Conservation (phyloP, 1,139 yeast species). For the Suhomyces kunorum region DNA sequence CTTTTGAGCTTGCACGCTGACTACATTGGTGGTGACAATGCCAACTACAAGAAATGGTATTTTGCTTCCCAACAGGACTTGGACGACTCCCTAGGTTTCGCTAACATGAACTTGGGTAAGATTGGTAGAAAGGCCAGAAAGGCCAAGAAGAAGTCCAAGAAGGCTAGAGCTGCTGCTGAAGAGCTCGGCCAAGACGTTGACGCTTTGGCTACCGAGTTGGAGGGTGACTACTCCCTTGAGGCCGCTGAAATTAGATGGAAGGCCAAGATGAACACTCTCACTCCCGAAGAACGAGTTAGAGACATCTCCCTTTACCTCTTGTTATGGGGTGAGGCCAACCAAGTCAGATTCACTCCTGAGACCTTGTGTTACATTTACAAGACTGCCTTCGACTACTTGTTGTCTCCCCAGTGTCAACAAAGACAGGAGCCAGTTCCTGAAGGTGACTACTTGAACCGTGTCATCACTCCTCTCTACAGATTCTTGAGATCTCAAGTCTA, state of each 20-base stretch:
- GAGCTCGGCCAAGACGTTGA: constrained; percentile 49
- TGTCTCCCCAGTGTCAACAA: constrained; percentile 89
- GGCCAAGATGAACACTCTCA: constrained; percentile 49
- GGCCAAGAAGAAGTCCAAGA: constrained; percentile 59
- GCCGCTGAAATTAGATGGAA: constrained; percentile 56
- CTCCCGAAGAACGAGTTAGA: constrained; percentile 75
- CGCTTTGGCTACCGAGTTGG: constrained; percentile 72
- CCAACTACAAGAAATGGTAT: constrained; percentile 32
- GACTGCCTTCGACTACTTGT: constrained; percentile 85
- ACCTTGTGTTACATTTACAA: constrained; percentile 89
- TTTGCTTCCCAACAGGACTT: constrained; percentile 34
- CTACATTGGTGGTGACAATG: constrained; percentile 54
- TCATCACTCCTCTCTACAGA: constrained; percentile 88
- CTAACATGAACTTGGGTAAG: constrained; percentile 73
- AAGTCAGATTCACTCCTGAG: constrained; percentile 94
- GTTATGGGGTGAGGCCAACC: constrained; percentile 99
- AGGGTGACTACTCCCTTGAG: constrained; percentile 74
- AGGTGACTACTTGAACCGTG: constrained; percentile 91
- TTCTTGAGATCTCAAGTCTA: constrained; percentile 93
- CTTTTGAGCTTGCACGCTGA: constrained; percentile 91
- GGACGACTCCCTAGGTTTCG: constrained; percentile 41
- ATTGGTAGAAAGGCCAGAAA: constrained; percentile 55
- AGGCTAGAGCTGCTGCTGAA: constrained; percentile 60
- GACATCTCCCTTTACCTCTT: constrained; percentile 87
- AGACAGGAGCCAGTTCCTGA: constrained; percentile 89